A percentile compares a stretch with the other conserved stretches of the same genome.
Evolutionary conservation across 306 rosid genomes (phyloP).

Genomic region (Potentilla sterilis): DNA sequence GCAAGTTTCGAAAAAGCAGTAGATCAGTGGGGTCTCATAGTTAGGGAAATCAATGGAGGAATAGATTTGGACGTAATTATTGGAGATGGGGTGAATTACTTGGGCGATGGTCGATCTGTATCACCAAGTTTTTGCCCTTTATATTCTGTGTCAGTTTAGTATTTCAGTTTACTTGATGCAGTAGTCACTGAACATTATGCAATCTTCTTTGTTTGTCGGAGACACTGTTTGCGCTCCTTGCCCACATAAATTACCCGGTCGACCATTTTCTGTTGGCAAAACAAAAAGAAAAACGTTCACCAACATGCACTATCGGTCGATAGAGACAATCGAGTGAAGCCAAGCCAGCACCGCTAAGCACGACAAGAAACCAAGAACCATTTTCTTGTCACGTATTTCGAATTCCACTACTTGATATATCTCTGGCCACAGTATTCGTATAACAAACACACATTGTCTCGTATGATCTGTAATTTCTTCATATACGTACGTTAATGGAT

Average conservation of each 20-base stretch:
- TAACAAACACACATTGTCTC: neutral
- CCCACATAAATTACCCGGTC: too few relatives aligned
- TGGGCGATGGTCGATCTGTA: neutral
- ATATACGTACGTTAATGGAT: neutral
- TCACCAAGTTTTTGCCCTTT: conserved; percentile 16
- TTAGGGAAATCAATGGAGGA: neutral
- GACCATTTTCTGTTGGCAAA: too few relatives aligned
- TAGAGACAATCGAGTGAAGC: neutral
- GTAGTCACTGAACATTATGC: neutral
- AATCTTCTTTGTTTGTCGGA: neutral
- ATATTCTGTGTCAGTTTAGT: conserved; percentile 17
- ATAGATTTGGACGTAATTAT: conserved; percentile 7
- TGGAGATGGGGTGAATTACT: conserved; percentile 5
- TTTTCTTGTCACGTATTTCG: too few relatives aligned
- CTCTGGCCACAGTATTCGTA: too few relatives aligned
- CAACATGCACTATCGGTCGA: neutral
- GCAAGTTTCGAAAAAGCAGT: conserved; percentile 5
- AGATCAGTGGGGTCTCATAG: neutral
- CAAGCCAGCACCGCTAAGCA: neutral
- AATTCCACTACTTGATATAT: too few relatives aligned
- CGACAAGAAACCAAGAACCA: neutral
- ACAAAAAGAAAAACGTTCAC: too few relatives aligned
- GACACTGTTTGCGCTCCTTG: too few relatives aligned
- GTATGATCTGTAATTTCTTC: neutral
- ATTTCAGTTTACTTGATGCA: neutral